phyloP scores from a whole-genome alignment of 441 rosid species.

The Dalechampia spathulata region DNA sequence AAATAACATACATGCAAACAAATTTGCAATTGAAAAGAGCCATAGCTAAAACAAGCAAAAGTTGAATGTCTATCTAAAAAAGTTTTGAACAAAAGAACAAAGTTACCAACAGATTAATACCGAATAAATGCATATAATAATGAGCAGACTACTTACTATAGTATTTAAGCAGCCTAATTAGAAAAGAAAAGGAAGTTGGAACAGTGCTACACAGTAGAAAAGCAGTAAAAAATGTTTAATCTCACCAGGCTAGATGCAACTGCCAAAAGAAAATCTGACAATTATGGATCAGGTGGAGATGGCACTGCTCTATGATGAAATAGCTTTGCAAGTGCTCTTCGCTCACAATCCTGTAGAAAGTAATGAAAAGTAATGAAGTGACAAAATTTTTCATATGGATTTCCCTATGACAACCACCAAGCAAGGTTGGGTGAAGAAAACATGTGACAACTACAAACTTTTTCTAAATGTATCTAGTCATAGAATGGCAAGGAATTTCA shows the following conservation, averaged over 20 bases:
- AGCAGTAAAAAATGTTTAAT: background rate
- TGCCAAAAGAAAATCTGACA: constrained; percentile 2
- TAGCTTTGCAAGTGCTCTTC: constrained; percentile 59
- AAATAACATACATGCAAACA: background rate
- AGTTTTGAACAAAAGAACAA: no score
- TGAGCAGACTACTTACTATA: background rate
- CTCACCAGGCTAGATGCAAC: constrained; percentile 16
- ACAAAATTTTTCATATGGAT: background rate
- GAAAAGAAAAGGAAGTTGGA: background rate
- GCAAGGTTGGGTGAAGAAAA: background rate
- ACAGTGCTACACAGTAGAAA: background rate
- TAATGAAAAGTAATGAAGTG: background rate
- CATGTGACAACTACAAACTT: no score
- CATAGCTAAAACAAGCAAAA: no score
- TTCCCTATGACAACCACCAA: background rate
- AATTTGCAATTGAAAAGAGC: background rate
- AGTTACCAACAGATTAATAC: background rate
- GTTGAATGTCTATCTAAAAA: no score
- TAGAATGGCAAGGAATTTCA: no score
- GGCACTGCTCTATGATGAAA: constrained; percentile 51
- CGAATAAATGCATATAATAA: background rate
- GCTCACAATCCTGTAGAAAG: constrained; percentile 80
- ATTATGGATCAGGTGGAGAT: constrained; percentile 32
- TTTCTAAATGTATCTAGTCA: no score
- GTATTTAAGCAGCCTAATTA: background rate